Conservation (phyloP, 2,329 filamentous ascomycete species). For the Verticillium alfalfae region DNA sequence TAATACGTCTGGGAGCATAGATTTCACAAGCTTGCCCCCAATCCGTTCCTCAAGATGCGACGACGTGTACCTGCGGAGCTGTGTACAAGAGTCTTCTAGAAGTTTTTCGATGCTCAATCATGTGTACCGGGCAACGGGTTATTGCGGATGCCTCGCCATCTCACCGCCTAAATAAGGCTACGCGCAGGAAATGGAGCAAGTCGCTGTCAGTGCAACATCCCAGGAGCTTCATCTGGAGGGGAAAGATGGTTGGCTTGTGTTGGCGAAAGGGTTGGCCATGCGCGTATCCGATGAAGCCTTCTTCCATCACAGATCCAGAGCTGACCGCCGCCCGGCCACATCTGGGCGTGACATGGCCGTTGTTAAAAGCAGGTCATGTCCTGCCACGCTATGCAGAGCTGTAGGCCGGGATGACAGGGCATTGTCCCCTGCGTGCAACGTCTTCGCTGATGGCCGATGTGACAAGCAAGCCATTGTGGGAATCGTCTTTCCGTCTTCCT, state of each 20-base stretch:
- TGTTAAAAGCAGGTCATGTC: background rate
- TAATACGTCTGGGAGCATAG: too few species aligned
- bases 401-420: background rate
- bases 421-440: background rate
- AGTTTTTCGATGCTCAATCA: background rate
- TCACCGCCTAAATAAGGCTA: background rate
- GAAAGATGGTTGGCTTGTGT: slow-evolving; percentile 1
- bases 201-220: background rate
- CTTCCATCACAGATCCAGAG: background rate
- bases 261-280: slow-evolving; percentile 2
- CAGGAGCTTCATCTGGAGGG: background rate
- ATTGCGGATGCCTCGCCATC: background rate
- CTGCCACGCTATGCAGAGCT: background rate
- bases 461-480: background rate
- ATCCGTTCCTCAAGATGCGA: too few species aligned
- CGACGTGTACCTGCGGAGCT: too few species aligned
- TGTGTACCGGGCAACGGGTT: background rate
- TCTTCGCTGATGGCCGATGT: background rate
- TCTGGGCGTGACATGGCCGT: background rate
- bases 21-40: too few species aligned
- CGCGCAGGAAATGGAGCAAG: background rate
- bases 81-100: background rate
- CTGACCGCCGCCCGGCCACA: background rate
- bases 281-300: slow-evolving; percentile 1
- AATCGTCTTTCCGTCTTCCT: background rate